These are phyloP conservation scores for Gnomoniopsis smithogilvyi DNA, from an alignment of 2,329 filamentous ascomycete genomes.

Conservation along the genomic window DNA sequence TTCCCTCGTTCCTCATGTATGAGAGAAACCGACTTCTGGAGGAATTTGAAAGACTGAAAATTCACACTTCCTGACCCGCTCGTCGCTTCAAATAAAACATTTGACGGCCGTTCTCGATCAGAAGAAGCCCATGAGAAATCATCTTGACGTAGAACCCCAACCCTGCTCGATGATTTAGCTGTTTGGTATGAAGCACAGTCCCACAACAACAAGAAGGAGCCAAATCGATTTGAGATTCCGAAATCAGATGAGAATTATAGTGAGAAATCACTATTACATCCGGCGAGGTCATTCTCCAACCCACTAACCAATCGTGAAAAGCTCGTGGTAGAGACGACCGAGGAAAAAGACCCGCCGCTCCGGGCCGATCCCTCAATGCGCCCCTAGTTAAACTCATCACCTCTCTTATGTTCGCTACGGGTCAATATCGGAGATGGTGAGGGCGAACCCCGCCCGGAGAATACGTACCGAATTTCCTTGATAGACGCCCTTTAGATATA, in stretches of 20 bases:
- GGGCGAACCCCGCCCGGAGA: too few relatives aligned
- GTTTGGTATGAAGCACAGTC: neutral
- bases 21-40: too few relatives aligned
- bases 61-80: neutral
- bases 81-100: too few relatives aligned
- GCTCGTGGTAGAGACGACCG: neutral
- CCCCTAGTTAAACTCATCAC: neutral
- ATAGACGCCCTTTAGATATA: too few relatives aligned
- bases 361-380: neutral
- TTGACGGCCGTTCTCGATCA: too few relatives aligned
- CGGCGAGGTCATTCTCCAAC: neutral
- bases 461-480: too few relatives aligned
- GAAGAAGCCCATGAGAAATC: neutral
- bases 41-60: neutral
- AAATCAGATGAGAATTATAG: too few relatives aligned
- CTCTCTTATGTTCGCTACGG: neutral
- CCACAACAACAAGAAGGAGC: neutral
- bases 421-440: too few relatives aligned
- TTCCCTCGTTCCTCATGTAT: too few relatives aligned
- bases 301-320: neutral
- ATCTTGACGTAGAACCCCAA: neutral
- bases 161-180: neutral
- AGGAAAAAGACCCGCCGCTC: neutral
- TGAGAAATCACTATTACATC: too few relatives aligned
- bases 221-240: neutral